phyloP scores from a whole-genome alignment of 169 alveolate genomes.

The Plasmodium reichenowi region DNA sequence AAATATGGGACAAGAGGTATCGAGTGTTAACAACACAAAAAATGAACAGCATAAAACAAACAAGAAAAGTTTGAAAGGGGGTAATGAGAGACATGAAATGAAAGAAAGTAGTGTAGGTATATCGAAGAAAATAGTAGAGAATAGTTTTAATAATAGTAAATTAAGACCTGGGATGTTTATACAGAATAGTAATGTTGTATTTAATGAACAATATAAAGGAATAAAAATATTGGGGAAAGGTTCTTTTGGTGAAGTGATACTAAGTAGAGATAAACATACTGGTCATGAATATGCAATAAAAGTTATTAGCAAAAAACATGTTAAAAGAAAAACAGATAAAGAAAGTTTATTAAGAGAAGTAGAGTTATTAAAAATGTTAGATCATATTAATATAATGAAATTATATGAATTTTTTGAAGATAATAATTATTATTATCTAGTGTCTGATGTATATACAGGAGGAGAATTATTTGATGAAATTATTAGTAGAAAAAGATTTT shows the following conservation, averaged over 20 bases:
- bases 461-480: constrained; percentile 97
- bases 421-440: constrained; percentile 89
- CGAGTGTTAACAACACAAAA: constrained; percentile 23
- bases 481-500: constrained; percentile 90
- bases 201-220: constrained; percentile 90
- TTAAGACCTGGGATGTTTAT: constrained; percentile 93
- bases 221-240: constrained; percentile 93
- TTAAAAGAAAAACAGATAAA: constrained; percentile 89
- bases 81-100: constrained; percentile 10
- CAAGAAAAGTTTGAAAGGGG: constrained; percentile 37
- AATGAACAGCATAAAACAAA: constrained; percentile 32
- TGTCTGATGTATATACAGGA: constrained; percentile 94
- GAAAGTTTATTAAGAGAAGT: constrained; percentile 90
- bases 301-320: constrained; percentile 90
- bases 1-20: constrained; percentile 55
- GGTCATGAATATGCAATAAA: constrained; percentile 93
- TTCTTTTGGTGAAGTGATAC: constrained; percentile 93
- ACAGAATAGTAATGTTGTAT: constrained; percentile 88
- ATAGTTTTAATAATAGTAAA: constrained; percentile 60
- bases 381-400: constrained; percentile 94
- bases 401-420: constrained; percentile 93
- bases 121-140: constrained; percentile 35
- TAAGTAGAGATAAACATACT: constrained; percentile 90
- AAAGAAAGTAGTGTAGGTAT: constrained; percentile 17
- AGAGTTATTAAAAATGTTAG: constrained; percentile 88